phyloP scores from a whole-genome alignment of 2,329 filamentous ascomycete species.

The Trichoderma sp. region DNA sequence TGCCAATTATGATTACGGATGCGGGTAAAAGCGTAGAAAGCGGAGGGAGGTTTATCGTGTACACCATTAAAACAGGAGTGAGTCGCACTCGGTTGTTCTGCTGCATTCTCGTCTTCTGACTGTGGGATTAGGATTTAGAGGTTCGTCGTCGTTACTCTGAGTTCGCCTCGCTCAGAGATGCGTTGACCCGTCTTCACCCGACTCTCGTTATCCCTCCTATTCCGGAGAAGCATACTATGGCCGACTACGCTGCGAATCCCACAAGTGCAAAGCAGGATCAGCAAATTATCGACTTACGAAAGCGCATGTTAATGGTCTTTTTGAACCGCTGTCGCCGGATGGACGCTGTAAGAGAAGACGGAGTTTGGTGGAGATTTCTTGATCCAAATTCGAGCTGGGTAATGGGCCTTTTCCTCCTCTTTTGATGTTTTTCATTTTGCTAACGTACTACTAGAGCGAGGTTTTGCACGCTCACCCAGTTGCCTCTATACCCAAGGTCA shows the following conservation, averaged over 20 bases:
- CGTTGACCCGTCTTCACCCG: slow-evolving; percentile 87
- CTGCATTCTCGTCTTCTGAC: slow-evolving; percentile 12
- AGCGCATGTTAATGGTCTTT: slow-evolving; percentile 96
- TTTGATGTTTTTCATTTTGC: slow-evolving; percentile 9
- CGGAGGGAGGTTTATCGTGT: slow-evolving; percentile 92
- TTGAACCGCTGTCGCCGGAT: slow-evolving; percentile 90
- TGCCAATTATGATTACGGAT: slow-evolving; percentile 89
- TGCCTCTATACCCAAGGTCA: slow-evolving; percentile 88
- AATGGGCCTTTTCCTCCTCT: slow-evolving; percentile 37
- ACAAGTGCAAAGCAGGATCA: slow-evolving; percentile 98
- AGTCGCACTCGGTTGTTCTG: slow-evolving; percentile 34
- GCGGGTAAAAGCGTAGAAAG: slow-evolving; percentile 94
- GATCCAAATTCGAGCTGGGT: slow-evolving; percentile 99
- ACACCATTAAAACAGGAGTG: slow-evolving; percentile 95
- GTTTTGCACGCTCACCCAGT: slow-evolving; percentile 93
- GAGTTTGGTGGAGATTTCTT: slow-evolving; percentile 96
- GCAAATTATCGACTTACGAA: slow-evolving; percentile 93
- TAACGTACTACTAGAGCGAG: slow-evolving; percentile 67
- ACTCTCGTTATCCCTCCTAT: slow-evolving; percentile 96
- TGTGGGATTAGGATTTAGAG: slow-evolving; percentile 76
- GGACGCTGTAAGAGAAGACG: slow-evolving; percentile 89
- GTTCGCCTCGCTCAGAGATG: slow-evolving; percentile 87
- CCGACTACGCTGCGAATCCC: slow-evolving; percentile 96
- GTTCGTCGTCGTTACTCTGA: slow-evolving; percentile 95
- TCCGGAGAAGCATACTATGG: slow-evolving; percentile 98